Evolutionary conservation across 495 filamentous ascomycete species (phyloP), one percentile per base, ranked within the genome.

Genomic region (Penicillium salamii): DNA sequence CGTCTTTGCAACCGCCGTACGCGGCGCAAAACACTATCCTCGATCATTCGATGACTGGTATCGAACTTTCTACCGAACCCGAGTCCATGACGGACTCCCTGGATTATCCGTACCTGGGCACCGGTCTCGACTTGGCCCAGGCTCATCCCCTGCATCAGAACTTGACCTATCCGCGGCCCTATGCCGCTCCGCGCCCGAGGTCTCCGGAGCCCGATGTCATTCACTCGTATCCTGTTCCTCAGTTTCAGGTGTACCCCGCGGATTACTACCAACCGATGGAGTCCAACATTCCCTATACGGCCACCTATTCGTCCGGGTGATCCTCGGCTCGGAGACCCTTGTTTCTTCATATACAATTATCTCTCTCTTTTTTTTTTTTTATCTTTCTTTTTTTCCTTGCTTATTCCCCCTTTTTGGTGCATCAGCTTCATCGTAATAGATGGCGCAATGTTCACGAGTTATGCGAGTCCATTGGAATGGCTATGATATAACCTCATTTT

Each of bases 151-250:
- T 63, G 49, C 69, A 67, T 57, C 63, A 65, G 49, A 62, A 55
- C 45, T 67, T 68, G 48, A 65, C 69, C 39, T 74, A 74, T 39
- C 70, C 70, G 39, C 68, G 66, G n/a, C 64, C 65, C 11, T 73
- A 70, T 46, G 43, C 67, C 17, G 54, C 63, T 28, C 63, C 59
- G 23, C 50, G 63, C 31, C 42, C 51, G 6, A 55, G 50, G 26
- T 50, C 54, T n/a, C 49, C 60, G 26, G 57, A 62, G 39, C 39
- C 39, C n/a, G 47, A 64, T 33, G 29, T 58, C 43, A 50, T 57
- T 34, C 43, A 63, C 38, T 62, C 63, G 29, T 68, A 61, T 50
- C 48, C 57, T 19, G 26, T 57, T 19, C 35, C 50, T 7, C 60
- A 61, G 20, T 46, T 51, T 29, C 49, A 32, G 9, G 19, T 59